These are phyloP conservation scores for Epithemia pelagica DNA, from an alignment of 108 stramenopile species.

Conservation along the genomic window DNA sequence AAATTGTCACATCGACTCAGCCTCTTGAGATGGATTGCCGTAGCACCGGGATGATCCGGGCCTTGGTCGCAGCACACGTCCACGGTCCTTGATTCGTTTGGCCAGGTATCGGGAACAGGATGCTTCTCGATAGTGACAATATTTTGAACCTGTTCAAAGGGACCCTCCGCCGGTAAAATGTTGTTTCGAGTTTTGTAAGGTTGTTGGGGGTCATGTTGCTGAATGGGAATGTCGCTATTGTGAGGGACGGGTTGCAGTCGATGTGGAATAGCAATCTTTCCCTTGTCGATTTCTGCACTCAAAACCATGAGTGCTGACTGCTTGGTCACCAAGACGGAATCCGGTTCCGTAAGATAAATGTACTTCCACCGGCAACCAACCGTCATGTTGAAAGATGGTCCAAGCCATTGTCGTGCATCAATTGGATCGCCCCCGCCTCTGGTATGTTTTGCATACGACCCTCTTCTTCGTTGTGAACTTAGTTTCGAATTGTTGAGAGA, in stretches of 20 bases:
- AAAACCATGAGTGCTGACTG: background rate
- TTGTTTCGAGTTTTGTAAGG: background rate
- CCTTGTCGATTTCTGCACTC: constrained; percentile 4
- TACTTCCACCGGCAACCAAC: constrained; percentile 7
- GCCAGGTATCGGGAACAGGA: background rate
- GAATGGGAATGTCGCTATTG: constrained; percentile 11
- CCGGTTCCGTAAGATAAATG: constrained; percentile 16
- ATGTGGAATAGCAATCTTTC: constrained; percentile 13
- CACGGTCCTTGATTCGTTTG: background rate
- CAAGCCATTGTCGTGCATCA: background rate
- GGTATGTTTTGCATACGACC: no score
- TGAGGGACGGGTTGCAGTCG: constrained; percentile 19
- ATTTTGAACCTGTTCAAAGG: background rate
- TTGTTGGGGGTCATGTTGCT: background rate
- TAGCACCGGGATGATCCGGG: background rate
- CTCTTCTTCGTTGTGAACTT: no score
- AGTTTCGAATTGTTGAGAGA: no score
- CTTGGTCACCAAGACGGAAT: constrained; percentile 2
- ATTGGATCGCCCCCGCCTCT: background rate
- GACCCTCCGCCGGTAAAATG: background rate
- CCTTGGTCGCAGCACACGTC: background rate
- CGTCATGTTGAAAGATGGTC: background rate
- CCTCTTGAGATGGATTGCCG: background rate
- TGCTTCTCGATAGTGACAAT: no score
- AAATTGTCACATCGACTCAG: constrained; percentile 6